Base-by-base conservation (phyloP, 2,329 filamentous ascomycete species). In the Alternaria conjuncta region DNA sequence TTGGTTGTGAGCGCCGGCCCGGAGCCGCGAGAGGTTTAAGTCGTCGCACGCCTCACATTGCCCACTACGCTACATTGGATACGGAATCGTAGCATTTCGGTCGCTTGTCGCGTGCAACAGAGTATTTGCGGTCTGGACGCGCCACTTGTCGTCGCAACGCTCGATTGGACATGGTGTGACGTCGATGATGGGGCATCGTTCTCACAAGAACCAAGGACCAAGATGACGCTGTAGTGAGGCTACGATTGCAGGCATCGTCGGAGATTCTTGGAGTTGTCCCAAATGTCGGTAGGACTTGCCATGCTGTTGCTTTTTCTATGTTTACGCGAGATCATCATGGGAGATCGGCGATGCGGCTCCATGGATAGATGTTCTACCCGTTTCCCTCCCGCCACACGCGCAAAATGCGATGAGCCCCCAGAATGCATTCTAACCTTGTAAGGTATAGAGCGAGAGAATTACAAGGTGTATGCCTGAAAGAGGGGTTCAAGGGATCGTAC, bases 31-130 rank as follows among this genome's bases (percentile, higher is more conserved):
- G 46, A 65, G 65, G 65, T 64, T 67, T 65, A 66, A 58, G 54
- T 58, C 68, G 68, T 63, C 66, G 75, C 66, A 71, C 75, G 72
- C 76, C 75, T 76, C 75, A 77, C 68, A 69, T 68, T 64, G 57
- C 55, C 51, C 64, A 65, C 57, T 63, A 57, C 65, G 68, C 64
- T 64, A 62, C 61, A 63, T 45, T 53, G 54, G 44, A 62, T 62
- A 66, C 63, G 63, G 56, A 53, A 58, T 66, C 70, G 61, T 26
- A 55, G 66, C 64, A 64, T 67, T 66, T 50, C 36, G 53, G 50
- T 61, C 64, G 67, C 63, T 62, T 67, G 68, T 70, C 68, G 73
- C 68, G 68, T 69, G 65, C 68, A 63, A 61, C 67, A 60, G 69
- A 67, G 64, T 60, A 66, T 62, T 69, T 73, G 70, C 67, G 63